Evolutionary conservation across 805 yeast species (phyloP), one percentile per base, ranked within the genome.

Genomic region (Metschnikowia kunwiensis): DNA sequence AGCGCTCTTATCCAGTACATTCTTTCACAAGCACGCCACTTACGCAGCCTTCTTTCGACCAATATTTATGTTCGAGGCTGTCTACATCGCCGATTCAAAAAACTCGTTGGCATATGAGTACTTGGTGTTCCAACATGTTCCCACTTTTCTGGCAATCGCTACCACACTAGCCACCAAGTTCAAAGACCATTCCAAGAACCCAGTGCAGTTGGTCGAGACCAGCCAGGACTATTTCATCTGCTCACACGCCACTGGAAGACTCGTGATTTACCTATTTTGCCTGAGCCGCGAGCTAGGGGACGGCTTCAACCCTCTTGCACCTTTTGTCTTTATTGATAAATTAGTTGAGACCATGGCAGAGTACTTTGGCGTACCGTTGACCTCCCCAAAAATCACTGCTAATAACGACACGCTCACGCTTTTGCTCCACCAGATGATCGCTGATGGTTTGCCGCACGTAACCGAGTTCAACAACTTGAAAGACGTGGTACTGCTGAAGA

Each of bases 391-490:
- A 46, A 61, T 93, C 8, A 80, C 75, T 36, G 74, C 82, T 29
- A 82, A 87, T 52, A 73, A 72, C 46, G 94, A 87, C 51, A 77
- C 84, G 1, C 60, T 88, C 29, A 72, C 83, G 21, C 65, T 87
- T 49, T 60, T 91, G 24, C 61, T 89, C 42, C 82, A 79, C 51
- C 93, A 85, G 53, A 77, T 86, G 78, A 53, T 88, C 10, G 95
- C 86, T 48, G 80, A 77, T 25, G 89, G 91, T 3, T 68, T 72
- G 22, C 95, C 96, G 2, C 75, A 75, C 44, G 65, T 75, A 30
- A 78, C 87, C 0, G 95, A 88, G 46, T 66, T 78, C 35, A 86
- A 86, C 55, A 72, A 77, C 31, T 56, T 91, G 23, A 67, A 78
- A 34, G 91, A 83, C 35, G 58, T 80, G 7, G 79, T 88, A 0